phyloP scores from a whole-genome alignment of 192 early-diverging fungal species.

The Backusella circina region DNA sequence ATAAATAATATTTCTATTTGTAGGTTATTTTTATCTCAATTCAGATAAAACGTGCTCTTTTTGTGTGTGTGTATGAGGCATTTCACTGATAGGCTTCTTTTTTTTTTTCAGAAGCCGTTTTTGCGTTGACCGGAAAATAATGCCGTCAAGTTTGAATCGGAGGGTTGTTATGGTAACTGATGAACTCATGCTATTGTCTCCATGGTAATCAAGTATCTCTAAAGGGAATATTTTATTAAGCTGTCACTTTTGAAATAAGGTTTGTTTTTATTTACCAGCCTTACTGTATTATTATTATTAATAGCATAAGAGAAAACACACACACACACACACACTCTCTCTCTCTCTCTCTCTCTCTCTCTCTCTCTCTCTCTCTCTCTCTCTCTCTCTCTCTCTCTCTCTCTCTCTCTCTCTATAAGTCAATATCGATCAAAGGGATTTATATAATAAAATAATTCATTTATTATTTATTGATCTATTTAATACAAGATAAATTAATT shows the following conservation, averaged over 20 bases:
- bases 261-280: too few relatives aligned
- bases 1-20: not conserved
- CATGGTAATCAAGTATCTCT: too few relatives aligned
- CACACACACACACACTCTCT: too few relatives aligned
- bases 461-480: not conserved
- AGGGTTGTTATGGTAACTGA: not conserved
- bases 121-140: not conserved
- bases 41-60: not conserved
- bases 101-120: not conserved
- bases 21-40: not conserved
- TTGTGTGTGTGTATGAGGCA: too few relatives aligned
- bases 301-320: too few relatives aligned
- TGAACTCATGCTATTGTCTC: not conserved
- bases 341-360: too few relatives aligned
- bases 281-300: too few relatives aligned
- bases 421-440: not conserved
- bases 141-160: not conserved
- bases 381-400: too few relatives aligned
- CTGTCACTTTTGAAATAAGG: too few relatives aligned
- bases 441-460: not conserved
- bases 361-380: too few relatives aligned
- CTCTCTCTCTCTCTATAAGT: too few relatives aligned
- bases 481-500: not conserved
- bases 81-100: not conserved
- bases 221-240: too few relatives aligned